These are phyloP conservation scores for Zygosaccharomyces lentus DNA, from an alignment of 805 yeast species.

Conservation along the genomic window DNA sequence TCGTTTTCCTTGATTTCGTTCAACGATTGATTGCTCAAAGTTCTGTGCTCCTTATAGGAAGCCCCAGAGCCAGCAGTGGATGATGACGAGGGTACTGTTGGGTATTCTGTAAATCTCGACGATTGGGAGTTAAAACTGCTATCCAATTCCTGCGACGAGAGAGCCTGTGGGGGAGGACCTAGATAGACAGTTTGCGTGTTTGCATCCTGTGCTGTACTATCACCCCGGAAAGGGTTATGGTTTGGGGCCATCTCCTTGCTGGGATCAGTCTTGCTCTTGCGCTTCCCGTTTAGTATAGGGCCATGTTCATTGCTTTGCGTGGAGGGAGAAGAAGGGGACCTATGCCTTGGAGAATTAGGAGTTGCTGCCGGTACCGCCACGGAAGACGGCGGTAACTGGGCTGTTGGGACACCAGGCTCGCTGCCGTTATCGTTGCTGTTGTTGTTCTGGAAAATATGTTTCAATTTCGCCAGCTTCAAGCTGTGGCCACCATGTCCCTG, in stretches of 20 bases:
- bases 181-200: constrained; percentile 56
- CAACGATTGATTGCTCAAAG: constrained; percentile 30
- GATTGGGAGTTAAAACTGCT: constrained; percentile 12
- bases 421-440: constrained; percentile 1
- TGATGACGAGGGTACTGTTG: constrained; percentile 13
- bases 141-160: constrained; percentile 19
- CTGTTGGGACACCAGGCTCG: background rate
- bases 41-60: constrained; percentile 16
- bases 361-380: constrained; percentile 4
- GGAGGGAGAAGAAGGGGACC: constrained; percentile 26
- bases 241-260: constrained; percentile 9
- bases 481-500: constrained; percentile 8
- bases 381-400: background rate
- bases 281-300: constrained; percentile 4
- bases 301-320: constrained; percentile 17
- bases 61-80: constrained; percentile 12
- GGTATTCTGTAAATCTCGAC: constrained; percentile 10
- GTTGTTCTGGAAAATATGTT: constrained; percentile 19
- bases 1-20: constrained; percentile 37
- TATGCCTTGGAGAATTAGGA: constrained; percentile 12
- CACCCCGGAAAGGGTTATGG: constrained; percentile 16
- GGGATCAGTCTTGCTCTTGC: constrained; percentile 8
- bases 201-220: constrained; percentile 10
- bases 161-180: constrained; percentile 53
- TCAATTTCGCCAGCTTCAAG: constrained; percentile 23